Evolutionary conservation across 106 monocot species (phyloP).

Genomic region (Platanthera zijinensis): DNA sequence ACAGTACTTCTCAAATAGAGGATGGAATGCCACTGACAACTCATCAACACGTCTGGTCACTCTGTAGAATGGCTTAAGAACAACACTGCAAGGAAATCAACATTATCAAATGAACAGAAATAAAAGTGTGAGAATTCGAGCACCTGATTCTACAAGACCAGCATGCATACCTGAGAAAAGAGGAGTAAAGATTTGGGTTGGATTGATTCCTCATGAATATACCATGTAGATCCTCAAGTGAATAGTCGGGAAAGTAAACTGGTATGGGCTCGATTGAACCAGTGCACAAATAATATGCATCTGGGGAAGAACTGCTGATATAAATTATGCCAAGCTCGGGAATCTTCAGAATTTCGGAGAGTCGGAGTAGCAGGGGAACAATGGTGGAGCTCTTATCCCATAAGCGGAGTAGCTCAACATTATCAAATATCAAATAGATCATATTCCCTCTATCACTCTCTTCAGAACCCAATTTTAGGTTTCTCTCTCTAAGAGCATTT

Average conservation of each 20-base stretch:
- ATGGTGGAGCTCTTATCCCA: constrained; percentile 58
- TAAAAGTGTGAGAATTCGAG: not conserved
- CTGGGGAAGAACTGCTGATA: constrained; percentile 59
- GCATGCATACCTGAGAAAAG: constrained; percentile 65
- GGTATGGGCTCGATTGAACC: constrained; percentile 54
- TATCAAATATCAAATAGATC: constrained; percentile 80
- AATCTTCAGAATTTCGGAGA: constrained; percentile 45
- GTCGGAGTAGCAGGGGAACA: constrained; percentile 47
- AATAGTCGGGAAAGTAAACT: constrained; percentile 74
- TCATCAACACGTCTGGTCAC: constrained; percentile 80
- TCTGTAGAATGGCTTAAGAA: constrained; percentile 60
- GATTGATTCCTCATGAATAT: constrained; percentile 63
- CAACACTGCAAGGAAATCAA: constrained; percentile 40
- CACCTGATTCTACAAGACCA: not conserved
- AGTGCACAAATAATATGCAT: constrained; percentile 40
- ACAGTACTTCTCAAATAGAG: constrained; percentile 72
- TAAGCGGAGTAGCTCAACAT: constrained; percentile 50
- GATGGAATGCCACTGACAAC: constrained; percentile 40
- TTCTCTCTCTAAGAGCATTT: not conserved
- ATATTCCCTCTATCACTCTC: constrained; percentile 26
- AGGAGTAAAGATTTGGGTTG: constrained; percentile 71
- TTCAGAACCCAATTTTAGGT: constrained; percentile 1
- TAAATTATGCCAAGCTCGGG: constrained; percentile 61
- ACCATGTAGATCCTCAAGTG: constrained; percentile 49
- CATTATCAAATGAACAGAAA: not conserved